phyloP scores from a whole-genome alignment of 768 basidiomycete species.

The Lactifluus subvellereus region DNA sequence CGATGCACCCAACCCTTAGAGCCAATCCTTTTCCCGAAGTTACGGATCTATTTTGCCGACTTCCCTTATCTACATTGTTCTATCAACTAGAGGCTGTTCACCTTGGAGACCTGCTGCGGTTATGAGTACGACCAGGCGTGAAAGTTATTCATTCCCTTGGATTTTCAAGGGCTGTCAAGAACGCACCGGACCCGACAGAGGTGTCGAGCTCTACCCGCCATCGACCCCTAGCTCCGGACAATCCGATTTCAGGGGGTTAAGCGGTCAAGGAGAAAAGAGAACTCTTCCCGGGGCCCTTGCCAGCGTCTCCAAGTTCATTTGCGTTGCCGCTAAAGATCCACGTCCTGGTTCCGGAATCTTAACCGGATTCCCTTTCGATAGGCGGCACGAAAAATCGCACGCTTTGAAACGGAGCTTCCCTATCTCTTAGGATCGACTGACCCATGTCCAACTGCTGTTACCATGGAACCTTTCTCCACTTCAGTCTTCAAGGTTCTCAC shows the following conservation, averaged over 20 bases:
- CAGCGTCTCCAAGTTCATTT: conserved; percentile 57
- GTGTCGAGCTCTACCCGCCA: conserved; percentile 67
- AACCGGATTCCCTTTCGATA: no score
- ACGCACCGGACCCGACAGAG: conserved; percentile 66
- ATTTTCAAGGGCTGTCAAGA: conserved; percentile 75
- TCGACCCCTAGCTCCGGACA: conserved; percentile 69
- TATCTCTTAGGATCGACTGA: no score
- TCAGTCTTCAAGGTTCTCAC: conserved; percentile 83
- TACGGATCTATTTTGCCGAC: conserved; percentile 72
- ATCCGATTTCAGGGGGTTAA: conserved; percentile 74
- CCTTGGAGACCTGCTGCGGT: conserved; percentile 78
- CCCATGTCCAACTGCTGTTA: no score
- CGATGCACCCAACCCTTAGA: conserved; percentile 69
- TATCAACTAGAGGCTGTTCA: conserved; percentile 78
- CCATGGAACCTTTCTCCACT: conserved; percentile 88
- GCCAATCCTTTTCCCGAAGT: conserved; percentile 76
- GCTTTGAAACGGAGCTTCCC: conserved; percentile 70
- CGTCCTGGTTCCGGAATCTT: no score
- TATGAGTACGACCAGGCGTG: conserved; percentile 71
- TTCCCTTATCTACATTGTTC: conserved; percentile 79
- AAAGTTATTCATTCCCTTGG: conserved; percentile 68
- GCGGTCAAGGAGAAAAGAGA: conserved; percentile 75
- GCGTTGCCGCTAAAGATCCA: no score
- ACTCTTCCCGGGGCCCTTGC: conserved; percentile 72
- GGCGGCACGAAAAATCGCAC: conserved; percentile 57